Evolutionary conservation across 1,284 basidiomycete genomes (phyloP), one percentile per base, ranked within the genome.

Genomic region (Fomitiporia mediterranea): DNA sequence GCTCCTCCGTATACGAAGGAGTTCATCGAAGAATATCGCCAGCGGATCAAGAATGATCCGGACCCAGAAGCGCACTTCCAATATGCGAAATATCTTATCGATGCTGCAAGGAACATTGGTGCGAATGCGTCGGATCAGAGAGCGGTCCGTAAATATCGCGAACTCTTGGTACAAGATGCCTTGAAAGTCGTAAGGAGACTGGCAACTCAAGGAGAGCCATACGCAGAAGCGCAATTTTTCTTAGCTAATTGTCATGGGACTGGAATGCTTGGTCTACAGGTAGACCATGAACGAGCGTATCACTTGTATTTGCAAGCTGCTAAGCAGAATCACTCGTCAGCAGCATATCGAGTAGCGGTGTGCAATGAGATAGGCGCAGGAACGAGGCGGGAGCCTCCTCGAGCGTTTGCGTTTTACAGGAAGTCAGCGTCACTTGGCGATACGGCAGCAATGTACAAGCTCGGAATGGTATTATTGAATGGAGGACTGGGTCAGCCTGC

Each of bases 291-390:
- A 67, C 90, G 94, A 66, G 96, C 96, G 0, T 99, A 98, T 71
- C 94, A 97, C 69, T 79, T 99, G n/a, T 99, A 98, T 67, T 80
- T 99, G 32, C 95, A 98, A 73, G 96, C 96, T 3, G 91, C 91
- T 37, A 99, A 98, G 73, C 92, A 98, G 72, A 97, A 98, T 68
- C 94, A 99, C 67, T 83, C 97, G 0, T 84, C 94, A 0, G 95
- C 94, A 21, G 94, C 91, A 28, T 99, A 99, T 69, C 90, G 97
- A 44, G 95, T 98, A 30, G 97, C 95, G 2, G 96, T 99, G 3
- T 99, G 97, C 72, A 98, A 98, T 72, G 97, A 99, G 71, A 92
- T 99, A 57, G 97, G 97, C n/a, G 95, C 94, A 0, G 97, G 97
- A n/a, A 99, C 97, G 1, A 81, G 89, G 62, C 81, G 87, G 58